phyloP scores from a whole-genome alignment of 164 flowering plant species.

The Kalanchoe fedtschenkoi region DNA sequence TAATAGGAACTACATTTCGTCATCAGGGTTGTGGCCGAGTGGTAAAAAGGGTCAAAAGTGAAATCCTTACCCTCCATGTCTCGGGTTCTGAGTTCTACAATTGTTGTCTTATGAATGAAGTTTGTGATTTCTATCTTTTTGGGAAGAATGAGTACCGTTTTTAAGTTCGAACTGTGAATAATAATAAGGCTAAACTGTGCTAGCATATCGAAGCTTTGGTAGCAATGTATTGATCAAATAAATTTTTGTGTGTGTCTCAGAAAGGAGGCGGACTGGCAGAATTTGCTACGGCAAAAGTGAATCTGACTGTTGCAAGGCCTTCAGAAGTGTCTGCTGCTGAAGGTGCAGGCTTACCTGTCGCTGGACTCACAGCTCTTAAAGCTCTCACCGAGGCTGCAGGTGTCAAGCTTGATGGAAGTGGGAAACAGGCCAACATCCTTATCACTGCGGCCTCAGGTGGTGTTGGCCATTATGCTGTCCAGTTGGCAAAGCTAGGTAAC shows the following conservation, averaged over 20 bases:
- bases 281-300: constrained; percentile 25
- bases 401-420: constrained; percentile 30
- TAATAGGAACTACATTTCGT: background rate
- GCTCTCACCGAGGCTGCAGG: constrained; percentile 32
- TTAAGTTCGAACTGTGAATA: background rate
- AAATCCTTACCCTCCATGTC: too few species aligned
- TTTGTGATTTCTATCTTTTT: background rate
- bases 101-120: background rate
- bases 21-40: too few species aligned
- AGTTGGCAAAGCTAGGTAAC: constrained; percentile 45
- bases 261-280: constrained; percentile 44
- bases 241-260: constrained; percentile 11
- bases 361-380: constrained; percentile 38
- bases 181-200: background rate
- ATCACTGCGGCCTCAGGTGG: constrained; percentile 50
- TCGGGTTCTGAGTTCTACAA: too few species aligned
- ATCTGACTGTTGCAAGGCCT: constrained; percentile 26
- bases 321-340: constrained; percentile 40
- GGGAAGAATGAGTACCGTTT: background rate
- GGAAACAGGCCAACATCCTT: constrained; percentile 23
- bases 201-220: background rate
- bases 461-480: constrained; percentile 45
- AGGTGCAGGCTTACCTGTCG: constrained; percentile 34
- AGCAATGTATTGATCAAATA: background rate
- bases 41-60: too few species aligned